A percentile compares a stretch with the other conserved stretches of the same genome.
phyloP scores from a whole-genome alignment of 2,329 filamentous ascomycete genomes.

The Penicillium sumatraense region DNA sequence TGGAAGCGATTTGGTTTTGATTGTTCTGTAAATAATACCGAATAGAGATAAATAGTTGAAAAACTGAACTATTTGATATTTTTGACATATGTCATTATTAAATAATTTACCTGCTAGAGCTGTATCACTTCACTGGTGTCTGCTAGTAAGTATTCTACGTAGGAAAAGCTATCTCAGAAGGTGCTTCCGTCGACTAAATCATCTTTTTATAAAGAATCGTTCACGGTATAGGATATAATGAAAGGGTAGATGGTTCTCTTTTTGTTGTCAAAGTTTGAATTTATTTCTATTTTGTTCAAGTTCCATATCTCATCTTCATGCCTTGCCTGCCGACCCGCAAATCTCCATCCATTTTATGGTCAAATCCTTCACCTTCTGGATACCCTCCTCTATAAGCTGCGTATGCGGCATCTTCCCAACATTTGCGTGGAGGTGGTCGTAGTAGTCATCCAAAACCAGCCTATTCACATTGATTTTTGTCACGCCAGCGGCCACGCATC shows the following conservation, averaged over 20 bases:
- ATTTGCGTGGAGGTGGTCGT: conserved; percentile 18
- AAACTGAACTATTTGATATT: no score
- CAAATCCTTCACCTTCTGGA: conserved; percentile 30
- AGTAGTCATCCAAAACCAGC: conserved; percentile 19
- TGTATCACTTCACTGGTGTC: no score
- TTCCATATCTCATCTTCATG: not conserved
- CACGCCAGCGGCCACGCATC: conserved; percentile 56
- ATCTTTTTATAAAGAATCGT: no score
- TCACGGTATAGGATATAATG: no score
- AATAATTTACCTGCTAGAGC: no score
- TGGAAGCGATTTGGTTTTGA: no score
- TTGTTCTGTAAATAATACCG: not conserved
- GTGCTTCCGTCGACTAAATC: no score
- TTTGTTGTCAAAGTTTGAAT: no score
- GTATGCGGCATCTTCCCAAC: conserved; percentile 28
- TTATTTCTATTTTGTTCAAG: not conserved
- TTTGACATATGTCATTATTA: no score
- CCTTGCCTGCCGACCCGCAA: conserved; percentile 23
- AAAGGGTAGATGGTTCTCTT: no score
- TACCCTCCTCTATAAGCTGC: conserved; percentile 34
- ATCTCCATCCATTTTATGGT: conserved; percentile 27
- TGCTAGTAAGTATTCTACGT: no score
- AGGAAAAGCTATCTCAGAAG: no score
- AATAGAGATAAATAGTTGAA: not conserved
- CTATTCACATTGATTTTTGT: conserved; percentile 59